Evolutionary conservation across 139 green algal genomes (phyloP).

Genomic region (Yamagishiella unicocca): DNA sequence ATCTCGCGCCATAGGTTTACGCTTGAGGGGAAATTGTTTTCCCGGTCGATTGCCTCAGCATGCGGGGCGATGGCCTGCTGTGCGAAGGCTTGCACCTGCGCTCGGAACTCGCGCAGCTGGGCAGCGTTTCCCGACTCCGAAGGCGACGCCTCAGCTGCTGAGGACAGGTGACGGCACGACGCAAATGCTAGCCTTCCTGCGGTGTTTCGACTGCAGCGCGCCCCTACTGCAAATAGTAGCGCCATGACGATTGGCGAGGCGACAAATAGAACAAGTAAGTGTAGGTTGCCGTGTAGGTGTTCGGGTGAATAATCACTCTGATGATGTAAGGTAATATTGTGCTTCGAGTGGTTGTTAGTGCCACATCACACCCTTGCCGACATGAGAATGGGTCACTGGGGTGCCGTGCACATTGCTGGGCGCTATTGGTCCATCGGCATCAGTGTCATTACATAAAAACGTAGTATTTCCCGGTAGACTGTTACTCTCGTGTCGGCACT

Average conservation of each 20-base stretch:
- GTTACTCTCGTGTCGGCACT: background rate
- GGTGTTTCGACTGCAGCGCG: background rate
- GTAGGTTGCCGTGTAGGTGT: too few relatives aligned
- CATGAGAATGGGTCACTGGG: too few relatives aligned
- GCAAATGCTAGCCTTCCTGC: background rate
- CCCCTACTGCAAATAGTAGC: background rate
- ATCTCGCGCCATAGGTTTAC: slow-evolving; percentile 90
- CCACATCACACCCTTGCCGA: too few relatives aligned
- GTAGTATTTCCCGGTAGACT: too few relatives aligned
- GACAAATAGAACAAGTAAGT: too few relatives aligned
- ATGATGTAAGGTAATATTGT: too few relatives aligned
- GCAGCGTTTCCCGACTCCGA: background rate
- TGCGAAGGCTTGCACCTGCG: slow-evolving; percentile 67
- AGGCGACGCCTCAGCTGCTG: slow-evolving; percentile 1
- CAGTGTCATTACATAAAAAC: too few relatives aligned
- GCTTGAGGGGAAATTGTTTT: slow-evolving; percentile 84
- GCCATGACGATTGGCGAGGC: too few relatives aligned
- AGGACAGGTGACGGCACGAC: background rate
- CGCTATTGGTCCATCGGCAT: too few relatives aligned
- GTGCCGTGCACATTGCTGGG: too few relatives aligned
- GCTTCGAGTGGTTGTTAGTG: too few relatives aligned
- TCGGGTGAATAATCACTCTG: too few relatives aligned
- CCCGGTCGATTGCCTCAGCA: slow-evolving; percentile 82
- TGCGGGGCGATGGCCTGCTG: slow-evolving; percentile 79
- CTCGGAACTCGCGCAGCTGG: slow-evolving; percentile 6